Conservation (phyloP, 176 grass and related monocot genomes). For the Paspalum vaginatum region DNA sequence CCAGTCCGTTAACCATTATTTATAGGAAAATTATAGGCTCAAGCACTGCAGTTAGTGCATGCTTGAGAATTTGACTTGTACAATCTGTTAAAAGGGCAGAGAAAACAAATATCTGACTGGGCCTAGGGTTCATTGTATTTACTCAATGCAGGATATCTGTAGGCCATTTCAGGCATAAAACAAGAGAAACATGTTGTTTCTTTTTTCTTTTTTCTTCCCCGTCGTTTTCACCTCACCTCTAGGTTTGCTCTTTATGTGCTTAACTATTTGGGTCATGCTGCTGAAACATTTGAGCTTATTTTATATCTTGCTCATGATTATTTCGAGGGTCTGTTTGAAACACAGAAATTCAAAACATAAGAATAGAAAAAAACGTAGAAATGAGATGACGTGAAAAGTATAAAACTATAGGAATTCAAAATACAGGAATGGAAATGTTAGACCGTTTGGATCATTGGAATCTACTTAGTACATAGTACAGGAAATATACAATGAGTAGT, state of each 20-base stretch:
- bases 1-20: constrained; percentile 40
- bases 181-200: no score
- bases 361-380: no score
- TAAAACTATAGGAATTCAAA: no score
- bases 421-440: no score
- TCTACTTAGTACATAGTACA: no score
- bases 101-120: constrained; percentile 19
- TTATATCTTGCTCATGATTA: not conserved
- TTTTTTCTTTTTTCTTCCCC: no score
- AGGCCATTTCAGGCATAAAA: constrained; percentile 22
- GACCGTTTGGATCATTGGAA: no score
- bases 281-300: not conserved
- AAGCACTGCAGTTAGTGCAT: constrained; percentile 18
- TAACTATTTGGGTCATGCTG: not conserved
- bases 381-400: no score
- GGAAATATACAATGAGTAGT: no score
- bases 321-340: no score
- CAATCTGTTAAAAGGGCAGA: constrained; percentile 37
- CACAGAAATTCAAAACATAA: no score
- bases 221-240: not conserved
- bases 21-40: constrained; percentile 43
- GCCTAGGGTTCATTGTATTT: constrained; percentile 54
- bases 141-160: constrained; percentile 48
- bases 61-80: constrained; percentile 45
- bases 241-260: not conserved